phyloP scores from a whole-genome alignment of 768 basidiomycete species.

The Naganishia onofrii region DNA sequence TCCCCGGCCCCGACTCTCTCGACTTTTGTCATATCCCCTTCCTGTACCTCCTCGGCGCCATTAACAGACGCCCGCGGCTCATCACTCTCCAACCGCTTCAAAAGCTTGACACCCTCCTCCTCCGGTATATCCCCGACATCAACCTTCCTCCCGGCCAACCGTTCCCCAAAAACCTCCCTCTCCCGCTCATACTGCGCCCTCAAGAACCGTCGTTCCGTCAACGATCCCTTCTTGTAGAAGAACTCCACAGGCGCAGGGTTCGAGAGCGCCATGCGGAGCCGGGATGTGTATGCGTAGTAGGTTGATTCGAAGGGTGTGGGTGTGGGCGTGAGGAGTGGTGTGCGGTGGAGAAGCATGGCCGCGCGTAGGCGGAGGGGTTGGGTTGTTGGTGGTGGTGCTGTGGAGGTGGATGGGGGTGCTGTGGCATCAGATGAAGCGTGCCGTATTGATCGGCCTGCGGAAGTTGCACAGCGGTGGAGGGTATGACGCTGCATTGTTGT shows the following conservation, averaged over 20 bases:
- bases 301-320: slow-evolving; percentile 72
- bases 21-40: slow-evolving; percentile 60
- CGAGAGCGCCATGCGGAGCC: slow-evolving; percentile 77
- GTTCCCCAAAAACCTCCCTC: slow-evolving; percentile 67
- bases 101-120: slow-evolving; percentile 40
- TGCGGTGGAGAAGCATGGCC: slow-evolving; percentile 52
- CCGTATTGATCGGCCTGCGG: slow-evolving; percentile 4
- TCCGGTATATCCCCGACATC: slow-evolving; percentile 50
- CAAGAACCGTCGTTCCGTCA: slow-evolving; percentile 75
- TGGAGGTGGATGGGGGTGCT: slow-evolving; percentile 21
- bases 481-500: not conserved
- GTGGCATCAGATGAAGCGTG: slow-evolving; percentile 21
- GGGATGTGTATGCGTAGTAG: slow-evolving; percentile 77
- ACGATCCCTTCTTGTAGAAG: slow-evolving; percentile 89
- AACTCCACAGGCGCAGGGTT: slow-evolving; percentile 85
- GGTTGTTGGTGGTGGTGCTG: slow-evolving; percentile 24
- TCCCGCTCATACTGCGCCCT: slow-evolving; percentile 73
- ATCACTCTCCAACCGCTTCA: slow-evolving; percentile 36
- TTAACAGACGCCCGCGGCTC: slow-evolving; percentile 21
- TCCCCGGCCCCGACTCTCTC: slow-evolving; percentile 81
- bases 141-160: slow-evolving; percentile 56
- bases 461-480: not conserved
- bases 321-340: slow-evolving; percentile 50
- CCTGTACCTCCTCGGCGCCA: slow-evolving; percentile 56
- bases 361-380: slow-evolving; percentile 36